Evolutionary conservation across 164 flowering plant species (phyloP).

Genomic region (Liquidambar formosana): DNA sequence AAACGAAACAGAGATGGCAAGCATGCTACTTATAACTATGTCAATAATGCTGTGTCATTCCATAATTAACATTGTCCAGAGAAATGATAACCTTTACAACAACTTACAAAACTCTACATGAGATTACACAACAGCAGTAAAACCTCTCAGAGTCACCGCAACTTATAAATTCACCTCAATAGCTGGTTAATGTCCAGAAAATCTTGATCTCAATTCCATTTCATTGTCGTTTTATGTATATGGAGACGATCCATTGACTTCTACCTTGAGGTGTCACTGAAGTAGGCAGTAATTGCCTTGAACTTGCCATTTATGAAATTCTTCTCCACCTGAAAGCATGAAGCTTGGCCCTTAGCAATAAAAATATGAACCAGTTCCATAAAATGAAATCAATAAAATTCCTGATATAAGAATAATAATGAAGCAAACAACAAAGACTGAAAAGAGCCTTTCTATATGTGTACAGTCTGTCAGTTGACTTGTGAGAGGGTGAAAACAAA

Average conservation of each 20-base stretch:
- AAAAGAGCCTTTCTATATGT: neutral
- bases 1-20: too few species aligned
- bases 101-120: neutral
- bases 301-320: constrained; percentile 75
- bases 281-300: constrained; percentile 91
- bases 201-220: too few species aligned
- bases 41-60: too few species aligned
- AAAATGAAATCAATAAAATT: neutral
- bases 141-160: neutral
- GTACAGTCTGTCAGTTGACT: too few species aligned
- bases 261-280: constrained; percentile 27
- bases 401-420: neutral
- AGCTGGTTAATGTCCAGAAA: neutral
- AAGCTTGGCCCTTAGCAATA: neutral
- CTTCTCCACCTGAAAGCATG: constrained; percentile 65
- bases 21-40: too few species aligned
- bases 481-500: too few species aligned
- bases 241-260: neutral
- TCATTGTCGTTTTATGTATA: neutral
- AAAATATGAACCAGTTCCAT: neutral
- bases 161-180: neutral
- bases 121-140: neutral
- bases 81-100: too few species aligned
- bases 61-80: too few species aligned
- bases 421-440: neutral